Conservation (phyloP, 2,329 filamentous ascomycete species). For the Sporothrix curviconia region DNA sequence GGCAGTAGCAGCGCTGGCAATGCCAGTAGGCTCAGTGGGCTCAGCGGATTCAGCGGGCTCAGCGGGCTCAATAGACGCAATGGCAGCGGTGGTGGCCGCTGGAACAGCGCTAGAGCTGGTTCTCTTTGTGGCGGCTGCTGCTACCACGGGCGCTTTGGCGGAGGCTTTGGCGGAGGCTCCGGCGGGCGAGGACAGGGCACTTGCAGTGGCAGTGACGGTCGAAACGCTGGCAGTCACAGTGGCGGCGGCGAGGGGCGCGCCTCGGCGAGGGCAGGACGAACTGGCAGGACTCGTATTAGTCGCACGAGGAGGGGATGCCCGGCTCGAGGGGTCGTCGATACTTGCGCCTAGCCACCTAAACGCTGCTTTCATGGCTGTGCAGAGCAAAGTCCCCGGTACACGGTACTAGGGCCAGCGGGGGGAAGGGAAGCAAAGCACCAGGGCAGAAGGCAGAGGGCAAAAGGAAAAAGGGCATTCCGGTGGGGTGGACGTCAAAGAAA, state of each 20-base stretch:
- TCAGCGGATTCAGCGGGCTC: not conserved
- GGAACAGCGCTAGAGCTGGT: not conserved
- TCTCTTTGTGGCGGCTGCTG: too few relatives aligned
- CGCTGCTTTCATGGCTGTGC: constrained; percentile 12
- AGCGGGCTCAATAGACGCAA: not conserved
- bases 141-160: too few relatives aligned
- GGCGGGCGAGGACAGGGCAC: too few relatives aligned
- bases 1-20: not conserved
- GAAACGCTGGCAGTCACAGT: constrained; percentile 7
- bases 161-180: too few relatives aligned
- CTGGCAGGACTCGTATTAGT: not conserved
- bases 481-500: constrained; percentile 15
- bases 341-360: constrained; percentile 17
- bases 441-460: not conserved
- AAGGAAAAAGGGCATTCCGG: constrained; percentile 5
- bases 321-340: constrained; percentile 18
- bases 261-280: not conserved
- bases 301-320: not conserved
- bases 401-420: not conserved
- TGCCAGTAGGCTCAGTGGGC: too few relatives aligned
- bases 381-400: constrained; percentile 2
- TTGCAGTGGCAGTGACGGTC: not conserved
- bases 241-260: constrained; percentile 1
- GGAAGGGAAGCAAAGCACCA: too few relatives aligned
- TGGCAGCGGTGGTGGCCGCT: not conserved